These are phyloP conservation scores for Phylloporus sp. DNA, from an alignment of 768 basidiomycete species.

Conservation along the genomic window DNA sequence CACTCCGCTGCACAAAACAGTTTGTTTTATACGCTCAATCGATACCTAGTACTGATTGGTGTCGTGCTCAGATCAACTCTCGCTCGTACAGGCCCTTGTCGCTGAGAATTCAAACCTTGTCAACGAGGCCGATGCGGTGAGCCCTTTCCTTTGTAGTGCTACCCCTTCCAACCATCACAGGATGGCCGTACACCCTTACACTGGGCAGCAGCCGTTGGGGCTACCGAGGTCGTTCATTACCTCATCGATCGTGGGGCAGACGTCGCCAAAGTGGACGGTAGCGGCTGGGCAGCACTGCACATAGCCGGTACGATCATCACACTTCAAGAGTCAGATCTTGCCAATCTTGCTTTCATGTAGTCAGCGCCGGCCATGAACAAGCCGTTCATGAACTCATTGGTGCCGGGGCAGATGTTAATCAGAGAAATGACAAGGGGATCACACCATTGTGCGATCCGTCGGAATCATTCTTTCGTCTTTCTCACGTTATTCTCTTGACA, in stretches of 20 bases:
- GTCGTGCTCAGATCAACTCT: constrained; percentile 55
- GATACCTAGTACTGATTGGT: background rate
- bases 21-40: constrained; percentile 17
- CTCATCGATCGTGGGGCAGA: constrained; percentile 70
- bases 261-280: constrained; percentile 57
- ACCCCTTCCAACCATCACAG: constrained; percentile 31
- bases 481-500: constrained; percentile 30
- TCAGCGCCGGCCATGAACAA: constrained; percentile 76
- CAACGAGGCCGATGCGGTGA: constrained; percentile 61
- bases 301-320: constrained; percentile 54
- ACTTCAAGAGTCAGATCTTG: background rate
- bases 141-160: background rate
- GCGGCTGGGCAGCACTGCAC: constrained; percentile 77
- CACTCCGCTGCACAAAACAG: constrained; percentile 72
- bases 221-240: constrained; percentile 61
- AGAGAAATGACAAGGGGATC: constrained; percentile 76
- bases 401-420: constrained; percentile 79
- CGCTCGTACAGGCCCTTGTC: constrained; percentile 63
- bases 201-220: constrained; percentile 77
- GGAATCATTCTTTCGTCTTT: background rate
- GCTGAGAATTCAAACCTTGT: constrained; percentile 58
- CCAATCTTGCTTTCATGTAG: constrained; percentile 36
- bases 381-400: constrained; percentile 74
- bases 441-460: constrained; percentile 64
- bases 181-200: constrained; percentile 82